Conservation (phyloP, 306 rosid species). For the Arachis hypogaea region DNA sequence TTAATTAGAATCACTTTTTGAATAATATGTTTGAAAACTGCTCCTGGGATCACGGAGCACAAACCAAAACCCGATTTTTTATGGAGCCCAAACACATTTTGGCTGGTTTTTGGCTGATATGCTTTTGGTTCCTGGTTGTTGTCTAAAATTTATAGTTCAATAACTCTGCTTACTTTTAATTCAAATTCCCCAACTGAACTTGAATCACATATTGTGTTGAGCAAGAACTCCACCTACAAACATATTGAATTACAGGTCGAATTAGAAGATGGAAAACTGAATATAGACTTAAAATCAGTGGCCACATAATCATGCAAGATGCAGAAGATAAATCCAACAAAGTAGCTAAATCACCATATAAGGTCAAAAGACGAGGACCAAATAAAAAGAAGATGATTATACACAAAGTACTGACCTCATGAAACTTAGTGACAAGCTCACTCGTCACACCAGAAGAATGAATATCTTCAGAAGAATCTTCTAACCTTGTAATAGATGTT, state of each 20-base stretch:
- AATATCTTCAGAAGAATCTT: slow-evolving; percentile 53
- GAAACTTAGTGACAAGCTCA: slow-evolving; percentile 52
- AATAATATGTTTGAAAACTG: too few species aligned
- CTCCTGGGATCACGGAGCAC: too few species aligned
- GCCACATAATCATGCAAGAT: background rate
- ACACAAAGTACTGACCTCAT: slow-evolving; percentile 60
- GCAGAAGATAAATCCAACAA: background rate
- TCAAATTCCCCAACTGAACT: slow-evolving; percentile 71
- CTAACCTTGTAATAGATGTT: slow-evolving; percentile 54
- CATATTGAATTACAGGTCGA: slow-evolving; percentile 31
- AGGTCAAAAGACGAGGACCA: slow-evolving; percentile 13
- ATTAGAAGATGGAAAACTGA: background rate
- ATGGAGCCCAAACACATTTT: too few species aligned
- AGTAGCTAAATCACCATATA: slow-evolving; percentile 2
- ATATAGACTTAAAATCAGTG: background rate
- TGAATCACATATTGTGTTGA: slow-evolving; percentile 71
- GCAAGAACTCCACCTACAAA: slow-evolving; percentile 74
- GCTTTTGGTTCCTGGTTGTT: too few species aligned
- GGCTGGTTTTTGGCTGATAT: too few species aligned
- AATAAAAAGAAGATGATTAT: slow-evolving; percentile 1
- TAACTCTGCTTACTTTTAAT: slow-evolving; percentile 63
- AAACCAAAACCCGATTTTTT: too few species aligned
- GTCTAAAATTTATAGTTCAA: slow-evolving; percentile 18
- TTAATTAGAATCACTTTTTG: too few species aligned
- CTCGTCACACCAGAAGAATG: slow-evolving; percentile 49